Evolutionary conservation across 169 alveolate genomes (phyloP).

Genomic region (Plasmodium vivax): DNA sequence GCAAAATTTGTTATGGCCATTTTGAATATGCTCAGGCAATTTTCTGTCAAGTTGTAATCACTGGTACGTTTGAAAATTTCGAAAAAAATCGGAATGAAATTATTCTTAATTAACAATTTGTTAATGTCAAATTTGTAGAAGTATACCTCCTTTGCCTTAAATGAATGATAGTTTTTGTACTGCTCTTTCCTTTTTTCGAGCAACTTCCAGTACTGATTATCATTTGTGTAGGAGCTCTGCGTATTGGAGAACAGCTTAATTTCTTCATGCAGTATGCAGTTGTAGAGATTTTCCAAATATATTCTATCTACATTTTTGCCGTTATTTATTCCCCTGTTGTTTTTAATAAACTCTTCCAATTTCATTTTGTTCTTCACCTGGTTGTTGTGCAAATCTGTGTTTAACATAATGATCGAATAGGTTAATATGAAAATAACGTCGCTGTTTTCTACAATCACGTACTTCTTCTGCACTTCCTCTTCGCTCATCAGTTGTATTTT

Average conservation of each 20-base stretch:
- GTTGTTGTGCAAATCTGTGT: conserved; percentile 92
- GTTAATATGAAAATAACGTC: conserved; percentile 90
- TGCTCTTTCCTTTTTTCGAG: conserved; percentile 51
- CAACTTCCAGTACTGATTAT: conserved; percentile 71
- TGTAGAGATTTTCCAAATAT: conserved; percentile 82
- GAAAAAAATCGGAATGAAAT: conserved; percentile 61
- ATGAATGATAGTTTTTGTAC: conserved; percentile 52
- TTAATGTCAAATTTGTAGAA: conserved; percentile 50
- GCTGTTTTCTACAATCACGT: conserved; percentile 82
- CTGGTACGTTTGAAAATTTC: conserved; percentile 47
- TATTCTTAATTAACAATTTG: conserved; percentile 58
- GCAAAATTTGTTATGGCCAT: conserved; percentile 60
- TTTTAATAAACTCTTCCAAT: conserved; percentile 90
- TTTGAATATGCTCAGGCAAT: conserved; percentile 57
- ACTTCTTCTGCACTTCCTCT: conserved; percentile 71
- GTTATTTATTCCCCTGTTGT: conserved; percentile 91
- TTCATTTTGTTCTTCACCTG: conserved; percentile 91
- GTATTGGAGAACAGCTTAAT: conserved; percentile 68
- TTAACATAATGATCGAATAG: conserved; percentile 92
- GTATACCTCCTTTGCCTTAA: conserved; percentile 28
- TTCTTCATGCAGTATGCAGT: conserved; percentile 82
- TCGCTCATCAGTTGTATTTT: conserved; percentile 51
- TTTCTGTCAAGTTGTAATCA: conserved; percentile 54
- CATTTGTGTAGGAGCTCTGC: conserved; percentile 65
- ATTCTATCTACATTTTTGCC: conserved; percentile 88